Evolutionary conservation across 2,329 filamentous ascomycete species (phyloP).

Genomic region (Nannizziopsis barbatae): DNA sequence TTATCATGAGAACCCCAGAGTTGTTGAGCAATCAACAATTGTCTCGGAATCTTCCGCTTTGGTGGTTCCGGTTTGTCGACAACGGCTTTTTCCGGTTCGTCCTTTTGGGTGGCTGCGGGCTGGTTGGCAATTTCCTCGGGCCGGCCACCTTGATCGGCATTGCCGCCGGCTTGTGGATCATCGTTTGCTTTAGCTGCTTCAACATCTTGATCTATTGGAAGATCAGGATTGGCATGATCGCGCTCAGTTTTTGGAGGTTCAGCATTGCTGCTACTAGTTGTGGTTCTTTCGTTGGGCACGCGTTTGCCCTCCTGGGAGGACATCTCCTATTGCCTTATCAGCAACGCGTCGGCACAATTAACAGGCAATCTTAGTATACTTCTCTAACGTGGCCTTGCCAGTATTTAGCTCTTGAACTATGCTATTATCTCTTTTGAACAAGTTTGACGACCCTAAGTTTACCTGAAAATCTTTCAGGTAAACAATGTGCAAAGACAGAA

Average conservation of each 20-base stretch:
- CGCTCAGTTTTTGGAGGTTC: too few relatives aligned
- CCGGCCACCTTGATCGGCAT: too few relatives aligned
- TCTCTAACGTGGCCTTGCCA: neutral
- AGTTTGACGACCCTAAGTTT: neutral
- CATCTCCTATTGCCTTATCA: conserved; percentile 3
- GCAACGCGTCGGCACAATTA: neutral
- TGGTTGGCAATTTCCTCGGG: too few relatives aligned
- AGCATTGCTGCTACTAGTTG: neutral
- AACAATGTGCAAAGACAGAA: neutral
- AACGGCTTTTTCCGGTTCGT: too few relatives aligned
- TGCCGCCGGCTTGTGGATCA: too few relatives aligned
- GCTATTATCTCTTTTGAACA: too few relatives aligned
- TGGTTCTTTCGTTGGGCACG: neutral
- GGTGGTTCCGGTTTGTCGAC: neutral
- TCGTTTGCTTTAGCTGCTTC: too few relatives aligned
- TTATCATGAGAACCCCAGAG: conserved; percentile 2
- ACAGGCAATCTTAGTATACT: neutral
- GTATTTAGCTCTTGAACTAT: too few relatives aligned
- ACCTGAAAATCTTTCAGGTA: neutral
- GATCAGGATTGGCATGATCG: too few relatives aligned
- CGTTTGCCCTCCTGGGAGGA: neutral
- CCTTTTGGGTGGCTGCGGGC: too few relatives aligned
- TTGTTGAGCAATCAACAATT: neutral
- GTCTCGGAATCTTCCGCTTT: neutral
- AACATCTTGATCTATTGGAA: too few relatives aligned